A percentile compares a stretch with the other conserved stretches of the same genome.
These are phyloP conservation scores for Scheffersomyces segobiensis DNA, from an alignment of 1,139 yeast genomes.

Conservation along the genomic window DNA sequence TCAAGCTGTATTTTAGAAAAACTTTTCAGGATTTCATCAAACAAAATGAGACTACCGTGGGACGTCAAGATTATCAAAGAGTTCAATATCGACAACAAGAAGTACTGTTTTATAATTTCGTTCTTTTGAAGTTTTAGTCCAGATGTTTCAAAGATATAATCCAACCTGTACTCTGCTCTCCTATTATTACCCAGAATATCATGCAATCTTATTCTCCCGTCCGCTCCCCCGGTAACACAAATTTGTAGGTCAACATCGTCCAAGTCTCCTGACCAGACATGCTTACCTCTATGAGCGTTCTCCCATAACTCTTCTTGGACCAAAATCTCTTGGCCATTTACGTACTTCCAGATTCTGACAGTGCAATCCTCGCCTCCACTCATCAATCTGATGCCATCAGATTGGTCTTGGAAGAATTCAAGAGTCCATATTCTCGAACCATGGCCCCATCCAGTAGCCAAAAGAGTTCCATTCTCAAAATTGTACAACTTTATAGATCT, in stretches of 20 bases:
- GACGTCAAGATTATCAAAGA: constrained; percentile 63
- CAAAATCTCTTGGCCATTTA: constrained; percentile 21
- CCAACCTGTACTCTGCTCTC: constrained; percentile 10
- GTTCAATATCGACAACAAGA: constrained; percentile 34
- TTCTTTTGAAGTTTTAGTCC: constrained; percentile 33
- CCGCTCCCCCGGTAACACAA: constrained; percentile 86
- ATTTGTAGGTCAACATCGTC: constrained; percentile 38
- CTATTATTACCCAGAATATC: constrained; percentile 40
- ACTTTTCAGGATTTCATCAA: constrained; percentile 16
- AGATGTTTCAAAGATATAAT: constrained; percentile 21
- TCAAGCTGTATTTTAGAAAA: constrained; percentile 29
- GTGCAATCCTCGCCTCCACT: constrained; percentile 92
- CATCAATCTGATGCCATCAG: constrained; percentile 38
- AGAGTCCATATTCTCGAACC: constrained; percentile 91
- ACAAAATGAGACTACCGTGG: constrained; percentile 51
- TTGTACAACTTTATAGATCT: constrained; percentile 82
- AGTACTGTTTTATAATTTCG: constrained; percentile 66
- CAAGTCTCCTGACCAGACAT: constrained; percentile 81
- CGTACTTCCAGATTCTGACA: constrained; percentile 71
- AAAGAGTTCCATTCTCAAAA: constrained; percentile 48
- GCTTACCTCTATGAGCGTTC: constrained; percentile 79
- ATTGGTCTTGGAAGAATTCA: constrained; percentile 46
- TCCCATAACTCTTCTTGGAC: constrained; percentile 37
- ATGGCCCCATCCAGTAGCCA: constrained; percentile 95
- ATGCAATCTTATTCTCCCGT: constrained; percentile 71